Base-by-base conservation (phyloP, 2,329 filamentous ascomycete genomes). In the Monilinia vaccinii-corymbosi region DNA sequence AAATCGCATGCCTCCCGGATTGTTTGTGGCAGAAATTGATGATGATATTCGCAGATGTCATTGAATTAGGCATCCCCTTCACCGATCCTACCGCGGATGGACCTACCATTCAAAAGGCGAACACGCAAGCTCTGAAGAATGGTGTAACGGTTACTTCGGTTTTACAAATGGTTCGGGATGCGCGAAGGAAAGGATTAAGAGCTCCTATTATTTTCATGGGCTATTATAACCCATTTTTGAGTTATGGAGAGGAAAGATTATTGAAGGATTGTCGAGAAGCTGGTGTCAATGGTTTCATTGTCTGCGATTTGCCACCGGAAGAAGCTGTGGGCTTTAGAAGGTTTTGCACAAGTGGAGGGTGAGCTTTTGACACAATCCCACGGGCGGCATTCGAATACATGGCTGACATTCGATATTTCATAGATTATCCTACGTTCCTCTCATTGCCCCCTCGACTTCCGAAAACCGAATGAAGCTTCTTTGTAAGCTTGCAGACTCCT, bases 71-170 rank as follows among this genome's bases (percentile, higher is more conserved):
- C 64, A 86, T 96, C 60, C 94, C 94, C 56, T 99, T 99, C 77
- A 97, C 93, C 70, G 94, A 99, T 74, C 94, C 94, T 61, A 97
- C 97, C 75, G 94, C 93, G 68, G 94, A 99, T 75, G 94, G 94
- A 32, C 94, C 94, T 40, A 97, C 92, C 5, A 97, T 99, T 67
- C 94, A 99, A 78, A 94, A 86, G 64, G 85, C 94, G 66, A 99
- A 99, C 76, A 97, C 91, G 45, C 85, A 88, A 74, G 92, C 94
- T 44, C 84, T 99, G 49, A 77, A 86, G 69, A 93, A 99, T 78
- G 91, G 91, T 62, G 89, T 97, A 65, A 96, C 87, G 13, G 88
- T 96, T 64, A 79, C 82, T 66, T 85, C 82, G 56, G 89, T 89
- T 18, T 81, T 99, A 45, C 81, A 88, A 70, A 93, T 96, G 80